Evolutionary conservation across 202 grass and related monocot genomes (phyloP).

Genomic region (Saccharum hybrid): DNA sequence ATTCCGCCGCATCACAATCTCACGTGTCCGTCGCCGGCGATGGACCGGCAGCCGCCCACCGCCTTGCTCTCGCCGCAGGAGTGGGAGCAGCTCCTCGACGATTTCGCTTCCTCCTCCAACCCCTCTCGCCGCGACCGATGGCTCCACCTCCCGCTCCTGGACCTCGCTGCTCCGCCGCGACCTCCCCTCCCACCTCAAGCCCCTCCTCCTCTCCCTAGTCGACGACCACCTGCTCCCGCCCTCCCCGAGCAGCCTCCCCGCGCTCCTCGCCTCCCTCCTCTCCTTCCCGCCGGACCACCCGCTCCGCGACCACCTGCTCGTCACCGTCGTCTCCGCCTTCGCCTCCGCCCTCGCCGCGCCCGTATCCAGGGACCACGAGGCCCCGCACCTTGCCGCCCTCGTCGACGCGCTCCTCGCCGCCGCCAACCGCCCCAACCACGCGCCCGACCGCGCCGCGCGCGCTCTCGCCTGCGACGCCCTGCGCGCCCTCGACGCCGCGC

Average conservation of each 20-base stretch:
- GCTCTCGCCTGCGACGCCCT: conserved; percentile 83
- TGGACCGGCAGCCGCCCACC: conserved; percentile 60
- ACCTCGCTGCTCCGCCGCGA: conserved; percentile 86
- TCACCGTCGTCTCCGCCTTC: conserved; percentile 75
- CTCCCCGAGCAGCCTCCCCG: conserved; percentile 35
- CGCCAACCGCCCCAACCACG: conserved; percentile 78
- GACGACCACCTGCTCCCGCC: conserved; percentile 66
- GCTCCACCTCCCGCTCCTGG: conserved; percentile 71
- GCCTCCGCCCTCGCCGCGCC: conserved; percentile 65
- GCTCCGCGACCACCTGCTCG: conserved; percentile 73
- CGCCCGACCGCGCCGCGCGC: conserved; percentile 81
- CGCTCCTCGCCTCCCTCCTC: conserved; percentile 51
- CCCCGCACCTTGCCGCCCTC: conserved; percentile 49
- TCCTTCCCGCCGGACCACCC: conserved; percentile 55
- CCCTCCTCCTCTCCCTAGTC: conserved; percentile 72
- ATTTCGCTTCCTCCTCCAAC: conserved; percentile 55
- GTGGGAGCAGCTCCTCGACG: conserved; percentile 73
- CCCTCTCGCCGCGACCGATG: conserved; percentile 51
- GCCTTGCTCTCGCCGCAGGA: conserved; percentile 63
- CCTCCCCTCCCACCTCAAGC: conserved; percentile 68
- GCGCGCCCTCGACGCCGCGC: conserved; percentile 67
- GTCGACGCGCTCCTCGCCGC: conserved; percentile 60
- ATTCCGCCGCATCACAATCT: conserved; percentile 4
- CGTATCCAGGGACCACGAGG: conserved; percentile 7
- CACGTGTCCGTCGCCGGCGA: conserved; percentile 43